phyloP scores from a whole-genome alignment of 192 early-diverging fungal species.

The Podila minutissima region DNA sequence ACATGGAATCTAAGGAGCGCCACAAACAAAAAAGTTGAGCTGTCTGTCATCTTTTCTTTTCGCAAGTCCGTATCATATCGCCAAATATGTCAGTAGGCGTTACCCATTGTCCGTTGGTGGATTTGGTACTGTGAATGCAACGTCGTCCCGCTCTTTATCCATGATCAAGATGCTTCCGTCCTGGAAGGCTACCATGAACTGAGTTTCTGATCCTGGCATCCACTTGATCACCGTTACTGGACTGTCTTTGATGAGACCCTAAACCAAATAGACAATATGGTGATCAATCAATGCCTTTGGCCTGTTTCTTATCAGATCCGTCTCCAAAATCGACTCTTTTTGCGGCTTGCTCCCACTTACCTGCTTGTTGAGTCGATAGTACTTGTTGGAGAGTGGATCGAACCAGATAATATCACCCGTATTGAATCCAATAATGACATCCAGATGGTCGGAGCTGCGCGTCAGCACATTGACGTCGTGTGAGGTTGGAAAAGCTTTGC shows the following conservation, averaged over 20 bases:
- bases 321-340: not conserved
- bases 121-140: constrained; percentile 44
- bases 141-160: constrained; percentile 91
- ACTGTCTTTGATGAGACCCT: constrained; percentile 71
- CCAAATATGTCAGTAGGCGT: not conserved
- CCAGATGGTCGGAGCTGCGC: constrained; percentile 73
- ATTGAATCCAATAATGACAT: constrained; percentile 86
- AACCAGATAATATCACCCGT: constrained; percentile 88
- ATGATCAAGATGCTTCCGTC: constrained; percentile 88
- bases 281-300: not conserved
- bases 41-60: not conserved
- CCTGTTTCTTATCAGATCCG: not conserved
- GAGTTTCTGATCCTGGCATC: constrained; percentile 86
- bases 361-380: constrained; percentile 84
- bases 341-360: constrained; percentile 42
- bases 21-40: not conserved
- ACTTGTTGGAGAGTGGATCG: constrained; percentile 88
- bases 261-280: not conserved
- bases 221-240: constrained; percentile 87
- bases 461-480: constrained; percentile 86
- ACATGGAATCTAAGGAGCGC: constrained; percentile 60
- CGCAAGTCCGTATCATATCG: not conserved
- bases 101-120: constrained; percentile 46
- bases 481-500: constrained; percentile 81
- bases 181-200: constrained; percentile 85